phyloP scores from a whole-genome alignment of 202 grass and related monocot species.

The Hordeum pubiflorum region DNA sequence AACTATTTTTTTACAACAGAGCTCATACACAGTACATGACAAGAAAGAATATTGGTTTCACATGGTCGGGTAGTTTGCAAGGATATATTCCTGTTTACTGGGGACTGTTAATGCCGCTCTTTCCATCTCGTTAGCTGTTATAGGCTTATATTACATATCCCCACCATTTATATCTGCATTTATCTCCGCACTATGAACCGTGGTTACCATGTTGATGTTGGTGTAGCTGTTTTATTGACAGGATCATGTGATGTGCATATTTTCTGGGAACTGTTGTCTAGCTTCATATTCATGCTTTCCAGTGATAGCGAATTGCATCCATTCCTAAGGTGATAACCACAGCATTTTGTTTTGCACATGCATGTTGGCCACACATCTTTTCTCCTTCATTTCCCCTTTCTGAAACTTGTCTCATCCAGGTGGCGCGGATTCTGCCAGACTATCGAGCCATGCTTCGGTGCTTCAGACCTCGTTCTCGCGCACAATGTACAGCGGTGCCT shows the following conservation, averaged over 20 bases:
- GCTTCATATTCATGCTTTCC: neutral
- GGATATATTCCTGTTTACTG: too few relatives aligned
- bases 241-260: constrained; percentile 18
- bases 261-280: neutral
- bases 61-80: neutral
- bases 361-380: neutral
- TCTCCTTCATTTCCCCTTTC: neutral
- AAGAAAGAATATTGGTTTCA: neutral
- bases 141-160: neutral
- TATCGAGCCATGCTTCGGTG: neutral
- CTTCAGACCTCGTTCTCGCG: neutral
- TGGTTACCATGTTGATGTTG: neutral
- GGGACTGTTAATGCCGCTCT: too few relatives aligned
- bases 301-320: neutral
- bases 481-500: constrained; percentile 15
- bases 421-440: neutral
- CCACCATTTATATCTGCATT: neutral
- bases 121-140: too few relatives aligned
- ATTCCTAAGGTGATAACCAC: neutral
- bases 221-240: neutral
- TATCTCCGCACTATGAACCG: neutral
- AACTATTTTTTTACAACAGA: neutral
- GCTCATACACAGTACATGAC: neutral
- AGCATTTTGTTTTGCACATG: neutral
- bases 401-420: neutral